These are phyloP conservation scores for Aspergillus avenaceus DNA, from an alignment of 495 filamentous ascomycete species.

Conservation along the genomic window DNA sequence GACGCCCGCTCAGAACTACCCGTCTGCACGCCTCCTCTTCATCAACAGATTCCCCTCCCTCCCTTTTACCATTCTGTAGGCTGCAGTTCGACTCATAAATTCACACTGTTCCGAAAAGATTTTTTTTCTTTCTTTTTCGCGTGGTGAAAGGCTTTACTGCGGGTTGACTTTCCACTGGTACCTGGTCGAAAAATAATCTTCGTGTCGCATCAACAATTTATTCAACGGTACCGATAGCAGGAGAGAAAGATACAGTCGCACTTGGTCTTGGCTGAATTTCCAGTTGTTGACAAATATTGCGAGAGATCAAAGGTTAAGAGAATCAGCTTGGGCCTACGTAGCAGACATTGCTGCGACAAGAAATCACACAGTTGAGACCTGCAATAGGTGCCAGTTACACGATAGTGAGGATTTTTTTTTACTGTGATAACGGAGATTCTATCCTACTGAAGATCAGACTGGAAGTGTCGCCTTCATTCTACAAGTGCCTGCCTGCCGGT, in stretches of 20 bases:
- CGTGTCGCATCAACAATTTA: background rate
- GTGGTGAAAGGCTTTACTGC: background rate
- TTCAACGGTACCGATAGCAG: too few relatives aligned
- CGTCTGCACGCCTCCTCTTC: conserved; percentile 1
- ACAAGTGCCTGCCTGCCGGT: background rate
- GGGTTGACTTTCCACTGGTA: background rate
- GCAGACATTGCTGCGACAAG: background rate
- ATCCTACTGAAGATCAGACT: background rate
- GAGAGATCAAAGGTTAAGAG: background rate
- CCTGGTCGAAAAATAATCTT: background rate
- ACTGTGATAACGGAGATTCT: conserved; percentile 2
- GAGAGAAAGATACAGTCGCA: too few relatives aligned
- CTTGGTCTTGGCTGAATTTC: too few relatives aligned
- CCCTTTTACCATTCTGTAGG: background rate
- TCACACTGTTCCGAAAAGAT: too few relatives aligned
- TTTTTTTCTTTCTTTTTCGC: too few relatives aligned
- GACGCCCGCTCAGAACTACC: conserved; percentile 2
- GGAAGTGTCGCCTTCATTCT: background rate
- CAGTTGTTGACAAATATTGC: too few relatives aligned
- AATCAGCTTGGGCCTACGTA: background rate
- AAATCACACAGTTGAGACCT: background rate
- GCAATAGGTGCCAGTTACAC: conserved; percentile 1
- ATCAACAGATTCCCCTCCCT: background rate
- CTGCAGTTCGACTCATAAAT: too few relatives aligned
- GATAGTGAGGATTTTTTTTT: background rate